A percentile compares a stretch with the other conserved stretches of the same genome.
Conservation (phyloP, 352 stramenopile genomes). For the Phytophthora pini region DNA sequence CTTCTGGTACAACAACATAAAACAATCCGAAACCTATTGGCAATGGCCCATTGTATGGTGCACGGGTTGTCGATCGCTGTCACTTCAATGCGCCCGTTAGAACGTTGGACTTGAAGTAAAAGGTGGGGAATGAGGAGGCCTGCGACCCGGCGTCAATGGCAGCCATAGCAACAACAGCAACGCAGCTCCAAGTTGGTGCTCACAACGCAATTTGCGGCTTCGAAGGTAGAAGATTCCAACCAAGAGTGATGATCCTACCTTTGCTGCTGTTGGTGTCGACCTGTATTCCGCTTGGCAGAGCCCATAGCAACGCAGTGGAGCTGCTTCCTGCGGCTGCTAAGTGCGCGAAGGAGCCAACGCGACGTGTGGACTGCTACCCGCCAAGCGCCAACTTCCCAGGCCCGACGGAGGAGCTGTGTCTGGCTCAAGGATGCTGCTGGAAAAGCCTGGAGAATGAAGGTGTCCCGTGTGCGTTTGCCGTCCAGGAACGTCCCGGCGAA, state of each 20-base stretch:
- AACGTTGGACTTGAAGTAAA: constrained; percentile 29
- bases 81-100: constrained; percentile 33
- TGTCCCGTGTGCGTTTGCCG: constrained; percentile 72
- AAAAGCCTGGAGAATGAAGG: constrained; percentile 61
- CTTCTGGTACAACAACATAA: too few relatives aligned
- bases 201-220: constrained; percentile 40
- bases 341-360: constrained; percentile 35
- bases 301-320: constrained; percentile 8
- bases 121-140: constrained; percentile 21
- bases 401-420: constrained; percentile 77
- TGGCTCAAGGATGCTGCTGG: constrained; percentile 88
- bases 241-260: constrained; percentile 34
- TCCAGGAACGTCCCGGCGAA: constrained; percentile 15
- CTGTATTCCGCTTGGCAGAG: constrained; percentile 17
- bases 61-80: too few relatives aligned
- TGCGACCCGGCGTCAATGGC: constrained; percentile 32
- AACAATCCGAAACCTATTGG: too few relatives aligned
- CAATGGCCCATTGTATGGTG: too few relatives aligned
- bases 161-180: background rate
- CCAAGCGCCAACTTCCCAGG: constrained; percentile 63
- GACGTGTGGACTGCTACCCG: constrained; percentile 81
- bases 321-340: constrained; percentile 22
- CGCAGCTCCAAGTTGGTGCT: background rate
- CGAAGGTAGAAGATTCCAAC: background rate
- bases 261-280: constrained; percentile 24